phyloP scores from a whole-genome alignment of 2,329 filamentous ascomycete species.

The Stachybotrys chartarum region DNA sequence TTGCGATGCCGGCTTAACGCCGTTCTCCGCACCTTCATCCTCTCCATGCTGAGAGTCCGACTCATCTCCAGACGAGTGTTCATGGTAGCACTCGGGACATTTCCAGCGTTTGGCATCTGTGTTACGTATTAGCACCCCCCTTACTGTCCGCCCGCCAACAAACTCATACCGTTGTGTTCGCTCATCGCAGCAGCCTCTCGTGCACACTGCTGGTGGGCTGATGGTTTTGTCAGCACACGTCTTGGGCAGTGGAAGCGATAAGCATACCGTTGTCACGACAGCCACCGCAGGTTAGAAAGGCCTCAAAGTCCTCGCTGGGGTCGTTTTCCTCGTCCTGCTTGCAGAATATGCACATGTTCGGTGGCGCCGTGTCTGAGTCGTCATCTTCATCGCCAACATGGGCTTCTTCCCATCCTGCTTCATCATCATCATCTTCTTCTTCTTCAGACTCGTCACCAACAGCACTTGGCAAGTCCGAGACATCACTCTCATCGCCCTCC shows the following conservation, averaged over 20 bases:
- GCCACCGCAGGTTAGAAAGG: conserved; percentile 66
- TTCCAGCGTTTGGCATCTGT: conserved; percentile 39
- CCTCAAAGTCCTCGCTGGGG: conserved; percentile 72
- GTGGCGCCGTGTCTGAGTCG: conserved; percentile 43
- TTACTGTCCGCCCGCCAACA: not conserved
- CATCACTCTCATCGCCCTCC: conserved; percentile 44
- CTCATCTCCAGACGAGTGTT: conserved; percentile 32
- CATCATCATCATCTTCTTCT: conserved; percentile 31
- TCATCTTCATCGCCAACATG: conserved; percentile 52
- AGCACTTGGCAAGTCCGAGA: conserved; percentile 37
- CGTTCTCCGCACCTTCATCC: conserved; percentile 13
- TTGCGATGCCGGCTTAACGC: conserved; percentile 12
- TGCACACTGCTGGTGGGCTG: conserved; percentile 89
- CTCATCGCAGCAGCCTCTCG: conserved; percentile 49
- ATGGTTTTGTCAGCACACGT: conserved; percentile 30
- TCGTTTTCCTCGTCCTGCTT: conserved; percentile 76
- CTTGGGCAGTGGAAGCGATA: conserved; percentile 9
- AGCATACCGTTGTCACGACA: conserved; percentile 79
- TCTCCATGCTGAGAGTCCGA: conserved; percentile 23
- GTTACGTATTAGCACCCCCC: conserved; percentile 13
- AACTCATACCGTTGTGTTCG: conserved; percentile 21
- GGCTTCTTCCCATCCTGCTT: conserved; percentile 44
- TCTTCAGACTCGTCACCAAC: conserved; percentile 48
- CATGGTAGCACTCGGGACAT: conserved; percentile 40
- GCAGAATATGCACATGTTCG: conserved; percentile 61